phyloP scores from a whole-genome alignment of 257 asterid species.

The Ligustrum vulgare region DNA sequence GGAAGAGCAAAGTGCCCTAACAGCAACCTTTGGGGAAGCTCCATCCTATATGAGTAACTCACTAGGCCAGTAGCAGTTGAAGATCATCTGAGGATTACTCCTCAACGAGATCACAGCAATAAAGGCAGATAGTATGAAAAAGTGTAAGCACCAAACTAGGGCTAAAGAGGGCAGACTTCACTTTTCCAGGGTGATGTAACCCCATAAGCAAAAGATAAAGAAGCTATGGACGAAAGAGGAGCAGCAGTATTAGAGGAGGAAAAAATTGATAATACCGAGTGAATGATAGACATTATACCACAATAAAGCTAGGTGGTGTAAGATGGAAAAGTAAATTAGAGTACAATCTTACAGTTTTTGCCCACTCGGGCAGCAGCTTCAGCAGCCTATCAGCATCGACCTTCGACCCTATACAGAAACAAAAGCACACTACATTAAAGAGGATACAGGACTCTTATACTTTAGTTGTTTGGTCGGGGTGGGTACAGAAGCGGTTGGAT shows the following conservation, averaged over 20 bases:
- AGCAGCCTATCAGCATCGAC: constrained; percentile 60
- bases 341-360: constrained; percentile 50
- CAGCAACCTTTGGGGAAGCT: neutral
- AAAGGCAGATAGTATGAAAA: neutral
- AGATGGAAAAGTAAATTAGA: constrained; percentile 10
- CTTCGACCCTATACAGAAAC: constrained; percentile 46
- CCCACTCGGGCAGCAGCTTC: constrained; percentile 79
- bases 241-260: neutral
- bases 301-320: constrained; percentile 5
- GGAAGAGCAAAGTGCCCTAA: neutral
- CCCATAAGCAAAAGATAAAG: neutral
- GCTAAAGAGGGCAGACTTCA: neutral
- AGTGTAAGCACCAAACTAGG: neutral
- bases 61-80: neutral
- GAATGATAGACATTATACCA: neutral
- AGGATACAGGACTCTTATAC: neutral
- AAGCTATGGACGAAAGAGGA: neutral
- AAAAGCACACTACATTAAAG: constrained; percentile 16
- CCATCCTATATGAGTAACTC: neutral
- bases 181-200: neutral
- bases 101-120: neutral
- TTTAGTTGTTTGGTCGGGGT: constrained; percentile 5
- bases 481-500: constrained; percentile 2
- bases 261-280: neutral
- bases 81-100: neutral